Evolutionary conservation across 2,329 filamentous ascomycete species (phyloP), one percentile per base, ranked within the genome.

Genomic region (Pseudonectria buxi): DNA sequence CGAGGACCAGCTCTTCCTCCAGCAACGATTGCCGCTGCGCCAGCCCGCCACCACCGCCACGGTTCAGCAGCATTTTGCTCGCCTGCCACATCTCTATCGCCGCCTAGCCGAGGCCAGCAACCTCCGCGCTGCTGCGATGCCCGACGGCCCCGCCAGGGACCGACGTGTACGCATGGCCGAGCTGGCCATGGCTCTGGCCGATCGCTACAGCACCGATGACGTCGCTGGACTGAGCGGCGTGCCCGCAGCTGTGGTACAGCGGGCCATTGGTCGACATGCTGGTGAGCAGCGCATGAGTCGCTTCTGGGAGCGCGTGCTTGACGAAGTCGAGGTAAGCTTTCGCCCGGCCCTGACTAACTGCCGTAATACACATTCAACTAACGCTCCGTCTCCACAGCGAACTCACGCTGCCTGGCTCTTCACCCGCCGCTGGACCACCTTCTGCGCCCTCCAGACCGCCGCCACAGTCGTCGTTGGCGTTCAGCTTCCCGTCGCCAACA

Each of bases 281-380:
- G 6, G 30, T 9, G 26, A 39, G 13, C 30, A 25, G 12, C 33
- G 44, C 4, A 33, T 33, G 13, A 45, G 42, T 13, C 31, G 30
- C 14, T 45, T 45, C 26, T 45, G 42, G 44, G 42, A 45, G 11
- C 35, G n/a, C 10, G 37, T 45, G 15, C 35, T 47, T 4, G 37
- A 41, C 2, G 39, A 47, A n/a, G 35, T 43, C 6, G 44, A 47
- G 35, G 44, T 45, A 28, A 22, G 18, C 18, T 22, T 22, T 22
- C 5, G 5, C 18, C 27, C 33, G 4, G 3, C 13, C 16, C 6
- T 28, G 28, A 14, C 29, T 39, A 14, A 39, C 26, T 7, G 6
- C 25, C 12, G 14, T 28, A 9, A 16, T 22, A 14, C 22, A 22
- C 22, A 28, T 22, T 22, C 14, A 15, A 10, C 28, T 18, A 30